Evolutionary conservation across 176 grass and related monocot species (phyloP).

Genomic region (Dactylis glomerata): DNA sequence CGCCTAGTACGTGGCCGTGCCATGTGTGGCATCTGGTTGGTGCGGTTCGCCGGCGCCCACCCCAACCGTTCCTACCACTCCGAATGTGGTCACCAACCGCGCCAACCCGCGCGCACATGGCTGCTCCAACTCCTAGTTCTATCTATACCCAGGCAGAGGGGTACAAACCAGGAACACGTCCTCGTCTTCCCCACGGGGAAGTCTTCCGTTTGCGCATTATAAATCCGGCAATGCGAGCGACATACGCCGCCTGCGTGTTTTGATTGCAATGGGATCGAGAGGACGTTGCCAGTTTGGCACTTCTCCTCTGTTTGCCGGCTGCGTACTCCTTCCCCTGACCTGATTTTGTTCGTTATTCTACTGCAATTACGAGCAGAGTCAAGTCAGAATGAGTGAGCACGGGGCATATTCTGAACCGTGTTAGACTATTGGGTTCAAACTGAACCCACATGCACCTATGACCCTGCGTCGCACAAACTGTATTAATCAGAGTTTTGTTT

Average conservation of each 20-base stretch:
- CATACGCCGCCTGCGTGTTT: not conserved
- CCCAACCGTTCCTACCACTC: slow-evolving; percentile 29
- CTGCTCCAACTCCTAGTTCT: not conserved
- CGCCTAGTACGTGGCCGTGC: not conserved
- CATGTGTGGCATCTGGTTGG: slow-evolving; percentile 13
- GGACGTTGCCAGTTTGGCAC: slow-evolving; percentile 27
- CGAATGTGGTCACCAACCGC: slow-evolving; percentile 30
- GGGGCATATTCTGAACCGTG: slow-evolving; percentile 2
- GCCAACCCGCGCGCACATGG: slow-evolving; percentile 45
- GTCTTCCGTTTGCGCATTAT: not conserved
- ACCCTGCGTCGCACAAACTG: not conserved
- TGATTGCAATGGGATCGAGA: not conserved
- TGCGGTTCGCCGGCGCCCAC: not conserved
- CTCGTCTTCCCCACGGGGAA: not conserved
- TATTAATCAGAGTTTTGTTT: not conserved
- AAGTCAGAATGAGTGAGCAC: not conserved
- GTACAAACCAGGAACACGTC: not conserved
- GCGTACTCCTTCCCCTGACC: not conserved
- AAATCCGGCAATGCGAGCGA: not conserved
- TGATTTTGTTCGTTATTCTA: not conserved
- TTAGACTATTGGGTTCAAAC: not conserved
- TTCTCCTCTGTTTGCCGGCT: slow-evolving; percentile 3
- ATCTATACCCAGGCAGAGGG: not conserved
- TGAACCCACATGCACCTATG: slow-evolving; percentile 1
- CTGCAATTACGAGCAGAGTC: not conserved